phyloP scores from a whole-genome alignment of 176 grass and related monocot species.

The Pontederia crassipes region DNA sequence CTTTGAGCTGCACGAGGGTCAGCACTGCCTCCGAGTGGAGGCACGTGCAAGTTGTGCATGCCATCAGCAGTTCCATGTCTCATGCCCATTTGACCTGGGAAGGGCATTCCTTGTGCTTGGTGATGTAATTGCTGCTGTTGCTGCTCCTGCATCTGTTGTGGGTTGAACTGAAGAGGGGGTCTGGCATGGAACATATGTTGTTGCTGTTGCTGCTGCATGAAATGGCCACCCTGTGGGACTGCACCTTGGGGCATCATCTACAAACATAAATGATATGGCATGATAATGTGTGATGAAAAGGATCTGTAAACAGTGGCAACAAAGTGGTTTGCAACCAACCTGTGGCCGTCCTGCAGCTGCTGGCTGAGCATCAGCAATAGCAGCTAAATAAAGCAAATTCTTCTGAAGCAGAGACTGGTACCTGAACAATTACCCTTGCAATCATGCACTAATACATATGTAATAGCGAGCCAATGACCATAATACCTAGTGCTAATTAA shows the following conservation, averaged over 20 bases:
- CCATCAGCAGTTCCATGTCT: constrained; percentile 56
- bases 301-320: neutral
- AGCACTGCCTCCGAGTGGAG: constrained; percentile 27
- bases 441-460: no score
- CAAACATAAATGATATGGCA: neutral
- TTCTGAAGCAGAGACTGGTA: constrained; percentile 98
- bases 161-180: constrained; percentile 46
- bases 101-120: constrained; percentile 14
- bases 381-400: constrained; percentile 89
- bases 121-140: constrained; percentile 9
- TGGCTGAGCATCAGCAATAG: constrained; percentile 90
- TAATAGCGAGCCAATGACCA: no score
- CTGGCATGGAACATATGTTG: constrained; percentile 61
- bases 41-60: constrained; percentile 51
- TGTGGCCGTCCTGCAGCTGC: constrained; percentile 57
- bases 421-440: constrained; percentile 26
- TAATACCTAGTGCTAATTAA: no score
- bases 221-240: constrained; percentile 42
- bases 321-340: constrained; percentile 28
- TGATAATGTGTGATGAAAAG: constrained; percentile 3
- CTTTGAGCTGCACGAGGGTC: constrained; percentile 23
- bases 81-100: constrained; percentile 55
- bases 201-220: constrained; percentile 44
- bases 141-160: constrained; percentile 74
- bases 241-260: constrained; percentile 61